Percentiles rank a stretch among this genome's conserved stretches.
Conservation (phyloP, 305 asterid species). For the Lippia alba region DNA sequence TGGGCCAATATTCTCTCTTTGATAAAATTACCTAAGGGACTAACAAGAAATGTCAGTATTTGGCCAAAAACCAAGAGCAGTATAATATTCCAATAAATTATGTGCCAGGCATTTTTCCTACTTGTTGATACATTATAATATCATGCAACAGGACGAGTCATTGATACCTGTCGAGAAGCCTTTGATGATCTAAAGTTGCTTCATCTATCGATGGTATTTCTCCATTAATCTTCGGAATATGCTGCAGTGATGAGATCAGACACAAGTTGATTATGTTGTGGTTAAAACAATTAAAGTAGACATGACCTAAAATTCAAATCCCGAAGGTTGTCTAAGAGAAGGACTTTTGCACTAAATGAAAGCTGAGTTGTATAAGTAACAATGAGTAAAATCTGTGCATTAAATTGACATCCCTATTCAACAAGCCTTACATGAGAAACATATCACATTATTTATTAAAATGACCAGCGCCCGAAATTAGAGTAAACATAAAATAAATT, state of each 20-base stretch:
- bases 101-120: background rate
- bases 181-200: slow-evolving; percentile 92
- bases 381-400: too few species aligned
- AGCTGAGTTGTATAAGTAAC: too few species aligned
- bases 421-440: background rate
- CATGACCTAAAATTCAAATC: background rate
- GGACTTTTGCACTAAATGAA: too few species aligned
- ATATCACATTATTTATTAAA: too few species aligned
- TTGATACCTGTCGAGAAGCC: slow-evolving; percentile 86
- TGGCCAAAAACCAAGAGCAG: background rate
- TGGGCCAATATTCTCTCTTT: background rate
- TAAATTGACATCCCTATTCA: background rate
- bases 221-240: slow-evolving; percentile 88
- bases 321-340: background rate
- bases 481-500: background rate
- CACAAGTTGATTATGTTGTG: slow-evolving; percentile 17
- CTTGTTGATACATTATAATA: slow-evolving; percentile 2
- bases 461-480: too few species aligned
- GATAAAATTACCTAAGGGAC: too few species aligned
- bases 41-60: slow-evolving; percentile 15
- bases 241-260: slow-evolving; percentile 58
- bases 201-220: slow-evolving; percentile 90
- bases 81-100: too few species aligned
- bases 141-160: slow-evolving; percentile 17
- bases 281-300: background rate